Evolutionary conservation across 306 rosid species (phyloP).

Genomic region (Mimosa pudica): DNA sequence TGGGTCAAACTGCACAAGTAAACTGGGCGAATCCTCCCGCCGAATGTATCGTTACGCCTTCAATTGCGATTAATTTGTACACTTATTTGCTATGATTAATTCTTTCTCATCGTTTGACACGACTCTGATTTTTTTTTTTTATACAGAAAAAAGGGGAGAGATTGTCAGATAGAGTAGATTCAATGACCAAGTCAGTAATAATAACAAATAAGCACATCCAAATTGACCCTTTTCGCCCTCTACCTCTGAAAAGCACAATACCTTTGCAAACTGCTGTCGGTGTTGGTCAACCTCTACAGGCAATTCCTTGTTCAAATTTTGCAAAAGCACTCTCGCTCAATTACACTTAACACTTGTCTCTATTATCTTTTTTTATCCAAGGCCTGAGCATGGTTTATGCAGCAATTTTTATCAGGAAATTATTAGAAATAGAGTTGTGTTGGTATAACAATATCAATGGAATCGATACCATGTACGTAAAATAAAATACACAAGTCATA

Average conservation of each 20-base stretch:
- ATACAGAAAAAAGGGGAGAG: neutral
- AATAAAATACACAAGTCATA: neutral
- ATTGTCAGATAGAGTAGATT: neutral
- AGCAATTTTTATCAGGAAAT: neutral
- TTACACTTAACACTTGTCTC: neutral
- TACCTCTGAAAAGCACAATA: neutral
- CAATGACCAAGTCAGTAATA: conserved; percentile 4
- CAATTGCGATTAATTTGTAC: neutral
- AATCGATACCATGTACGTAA: neutral
- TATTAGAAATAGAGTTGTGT: neutral
- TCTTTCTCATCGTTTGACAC: neutral
- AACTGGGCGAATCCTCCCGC: neutral
- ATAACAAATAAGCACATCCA: neutral
- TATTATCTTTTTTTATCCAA: neutral
- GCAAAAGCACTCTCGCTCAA: neutral
- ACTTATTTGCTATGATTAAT: neutral
- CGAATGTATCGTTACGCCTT: neutral
- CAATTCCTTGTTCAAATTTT: neutral
- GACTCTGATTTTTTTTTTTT: neutral
- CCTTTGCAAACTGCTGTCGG: neutral
- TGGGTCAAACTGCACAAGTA: neutral
- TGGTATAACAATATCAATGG: neutral
- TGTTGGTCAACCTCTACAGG: neutral
- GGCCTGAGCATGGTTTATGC: neutral
- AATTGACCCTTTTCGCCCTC: neutral